These are phyloP conservation scores for Cucurbita pepo DNA, from an alignment of 306 rosid genomes.

Conservation along the genomic window DNA sequence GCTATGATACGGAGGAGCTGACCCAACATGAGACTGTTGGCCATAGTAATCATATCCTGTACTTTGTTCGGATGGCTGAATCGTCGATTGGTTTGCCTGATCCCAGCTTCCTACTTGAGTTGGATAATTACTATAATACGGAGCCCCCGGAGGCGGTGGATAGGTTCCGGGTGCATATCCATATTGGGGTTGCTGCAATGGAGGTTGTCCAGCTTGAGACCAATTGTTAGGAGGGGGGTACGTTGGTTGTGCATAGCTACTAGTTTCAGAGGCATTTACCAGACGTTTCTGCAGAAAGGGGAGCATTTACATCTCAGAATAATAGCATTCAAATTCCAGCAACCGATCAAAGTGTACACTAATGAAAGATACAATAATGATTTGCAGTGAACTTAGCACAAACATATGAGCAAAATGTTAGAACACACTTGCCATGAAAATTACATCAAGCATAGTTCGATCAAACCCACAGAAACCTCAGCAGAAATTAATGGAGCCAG, in stretches of 20 bases:
- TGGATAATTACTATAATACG: conserved; percentile 29
- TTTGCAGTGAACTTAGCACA: background rate
- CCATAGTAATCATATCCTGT: conserved; percentile 25
- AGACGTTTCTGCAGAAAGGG: conserved; percentile 27
- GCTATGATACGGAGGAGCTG: conserved; percentile 19
- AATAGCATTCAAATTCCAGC: background rate
- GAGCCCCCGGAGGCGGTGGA: conserved; percentile 12
- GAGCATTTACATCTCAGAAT: background rate
- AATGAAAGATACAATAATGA: background rate
- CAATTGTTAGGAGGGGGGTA: conserved; percentile 21
- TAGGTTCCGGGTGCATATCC: conserved; percentile 28
- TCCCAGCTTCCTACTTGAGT: conserved; percentile 29
- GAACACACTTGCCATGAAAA: background rate
- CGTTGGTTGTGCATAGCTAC: conserved; percentile 21
- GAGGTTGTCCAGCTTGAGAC: conserved; percentile 23
- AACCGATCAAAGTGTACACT: background rate
- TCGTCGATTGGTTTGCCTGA: conserved; percentile 22
- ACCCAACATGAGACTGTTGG: conserved; percentile 22
- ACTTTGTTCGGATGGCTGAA: conserved; percentile 25
- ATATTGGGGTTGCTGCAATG: conserved; percentile 22
- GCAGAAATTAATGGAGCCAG: background rate
- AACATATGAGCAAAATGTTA: background rate
- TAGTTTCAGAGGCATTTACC: conserved; percentile 12
- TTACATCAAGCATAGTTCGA: background rate
- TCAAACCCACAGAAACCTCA: background rate